Conservation (phyloP, 164 flowering plant genomes). For the Nelumbo lutea region DNA sequence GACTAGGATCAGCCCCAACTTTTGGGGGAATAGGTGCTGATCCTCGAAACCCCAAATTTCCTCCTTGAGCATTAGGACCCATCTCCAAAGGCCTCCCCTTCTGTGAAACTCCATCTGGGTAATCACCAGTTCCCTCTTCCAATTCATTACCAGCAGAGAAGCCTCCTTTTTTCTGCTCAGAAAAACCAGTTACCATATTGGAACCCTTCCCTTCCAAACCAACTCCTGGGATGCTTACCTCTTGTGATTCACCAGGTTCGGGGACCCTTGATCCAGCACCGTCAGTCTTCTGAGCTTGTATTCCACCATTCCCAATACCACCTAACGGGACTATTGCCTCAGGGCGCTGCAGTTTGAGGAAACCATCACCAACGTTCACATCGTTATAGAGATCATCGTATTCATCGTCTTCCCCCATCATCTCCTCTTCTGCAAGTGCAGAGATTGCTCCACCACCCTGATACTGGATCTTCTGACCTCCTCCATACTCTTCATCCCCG, state of each 20-base stretch:
- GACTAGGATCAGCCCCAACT: conserved; percentile 32
- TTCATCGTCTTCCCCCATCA: conserved; percentile 65
- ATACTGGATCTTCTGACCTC: conserved; percentile 53
- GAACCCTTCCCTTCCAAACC: conserved; percentile 34
- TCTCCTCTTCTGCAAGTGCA: conserved; percentile 68
- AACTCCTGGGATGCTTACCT: conserved; percentile 32
- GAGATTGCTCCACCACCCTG: conserved; percentile 74
- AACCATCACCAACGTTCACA: conserved; percentile 71
- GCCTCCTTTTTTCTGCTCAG: conserved; percentile 33
- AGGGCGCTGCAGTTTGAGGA: conserved; percentile 49
- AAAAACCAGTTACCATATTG: conserved; percentile 24
- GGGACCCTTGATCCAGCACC: conserved; percentile 27
- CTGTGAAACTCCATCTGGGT: conserved; percentile 29
- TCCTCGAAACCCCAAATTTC: conserved; percentile 44
- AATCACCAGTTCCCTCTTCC: conserved; percentile 25
- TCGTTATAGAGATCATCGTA: conserved; percentile 71
- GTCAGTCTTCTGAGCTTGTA: conserved; percentile 34
- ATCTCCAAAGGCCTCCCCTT: conserved; percentile 29
- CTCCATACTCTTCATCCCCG: conserved; percentile 69
- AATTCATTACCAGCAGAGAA: conserved; percentile 19
- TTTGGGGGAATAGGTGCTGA: conserved; percentile 31
- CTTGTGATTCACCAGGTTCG: conserved; percentile 29
- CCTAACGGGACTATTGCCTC: conserved; percentile 32
- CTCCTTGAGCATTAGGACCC: conserved; percentile 32
- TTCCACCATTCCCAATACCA: conserved; percentile 35